phyloP scores from a whole-genome alignment of 805 yeast species.

The Teunomyces panamensis region DNA sequence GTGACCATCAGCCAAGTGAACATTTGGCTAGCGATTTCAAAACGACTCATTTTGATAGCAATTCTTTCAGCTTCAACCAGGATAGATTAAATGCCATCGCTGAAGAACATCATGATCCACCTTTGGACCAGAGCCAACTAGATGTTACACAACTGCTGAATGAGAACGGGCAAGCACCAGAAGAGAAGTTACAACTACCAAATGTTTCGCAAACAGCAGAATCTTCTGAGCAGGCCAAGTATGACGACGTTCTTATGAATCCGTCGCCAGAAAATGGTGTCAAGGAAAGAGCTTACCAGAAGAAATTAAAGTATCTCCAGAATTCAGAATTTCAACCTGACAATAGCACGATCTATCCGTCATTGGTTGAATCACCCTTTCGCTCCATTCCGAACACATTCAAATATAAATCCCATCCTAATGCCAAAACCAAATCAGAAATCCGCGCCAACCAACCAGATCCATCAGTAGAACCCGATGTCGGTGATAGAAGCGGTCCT shows the following conservation, averaged over 20 bases:
- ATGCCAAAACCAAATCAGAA: conserved; percentile 38
- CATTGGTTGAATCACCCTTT: conserved; percentile 8
- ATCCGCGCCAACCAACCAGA: conserved; percentile 16
- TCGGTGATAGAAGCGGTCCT: background rate
- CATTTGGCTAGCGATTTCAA: conserved; percentile 16
- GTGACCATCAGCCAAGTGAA: conserved; percentile 12
- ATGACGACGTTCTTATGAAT: background rate
- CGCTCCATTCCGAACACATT: conserved; percentile 43
- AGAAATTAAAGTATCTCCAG: conserved; percentile 31
- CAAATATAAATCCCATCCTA: conserved; percentile 44
- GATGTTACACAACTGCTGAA: background rate
- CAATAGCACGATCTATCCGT: background rate
- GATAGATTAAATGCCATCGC: background rate
- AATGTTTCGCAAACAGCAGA: background rate
- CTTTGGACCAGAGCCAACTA: background rate
- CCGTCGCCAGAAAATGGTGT: conserved; percentile 6
- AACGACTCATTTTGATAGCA: conserved; percentile 7
- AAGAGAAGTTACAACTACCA: background rate
- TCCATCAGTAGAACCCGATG: background rate
- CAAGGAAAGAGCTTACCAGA: conserved; percentile 21
- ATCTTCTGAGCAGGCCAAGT: background rate
- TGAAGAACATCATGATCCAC: background rate
- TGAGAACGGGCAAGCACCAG: background rate
- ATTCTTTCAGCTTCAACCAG: background rate
- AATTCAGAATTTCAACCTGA: conserved; percentile 29